These are phyloP conservation scores for Zymoseptoria tritici DNA, from an alignment of 2,329 filamentous ascomycete species.

Conservation along the genomic window DNA sequence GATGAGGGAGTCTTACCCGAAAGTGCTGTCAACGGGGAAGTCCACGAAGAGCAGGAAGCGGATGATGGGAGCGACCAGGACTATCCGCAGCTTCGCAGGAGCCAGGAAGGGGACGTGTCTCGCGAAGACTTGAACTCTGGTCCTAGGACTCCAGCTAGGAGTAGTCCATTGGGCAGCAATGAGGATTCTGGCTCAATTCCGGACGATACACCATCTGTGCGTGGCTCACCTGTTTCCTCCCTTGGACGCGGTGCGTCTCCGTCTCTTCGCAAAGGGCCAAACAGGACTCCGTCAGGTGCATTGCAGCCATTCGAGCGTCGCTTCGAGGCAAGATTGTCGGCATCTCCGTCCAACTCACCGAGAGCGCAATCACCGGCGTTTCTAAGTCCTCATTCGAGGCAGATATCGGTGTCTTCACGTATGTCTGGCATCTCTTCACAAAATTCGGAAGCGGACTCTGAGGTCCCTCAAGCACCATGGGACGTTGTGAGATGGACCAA, in stretches of 20 bases:
- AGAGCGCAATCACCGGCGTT: slow-evolving; percentile 73
- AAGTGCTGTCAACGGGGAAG: slow-evolving; percentile 2
- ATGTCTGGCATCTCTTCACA: slow-evolving; percentile 64
- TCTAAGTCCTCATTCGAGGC: slow-evolving; percentile 67
- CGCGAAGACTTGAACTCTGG: slow-evolving; percentile 13
- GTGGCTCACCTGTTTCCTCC: slow-evolving; percentile 53
- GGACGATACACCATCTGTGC: slow-evolving; percentile 77
- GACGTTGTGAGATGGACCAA: slow-evolving; percentile 96
- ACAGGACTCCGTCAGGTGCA: slow-evolving; percentile 65
- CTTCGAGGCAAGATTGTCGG: slow-evolving; percentile 80
- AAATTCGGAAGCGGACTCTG: slow-evolving; percentile 42
- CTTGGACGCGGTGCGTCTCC: slow-evolving; percentile 68
- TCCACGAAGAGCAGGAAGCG: slow-evolving; percentile 9
- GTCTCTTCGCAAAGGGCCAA: slow-evolving; percentile 51
- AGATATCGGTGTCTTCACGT: slow-evolving; percentile 35
- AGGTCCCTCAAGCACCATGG: slow-evolving; percentile 71
- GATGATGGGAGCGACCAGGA: slow-evolving; percentile 18
- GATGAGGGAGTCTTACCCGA: slow-evolving; percentile 11
- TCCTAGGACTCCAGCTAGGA: slow-evolving; percentile 16
- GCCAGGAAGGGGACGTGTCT: slow-evolving; percentile 4
- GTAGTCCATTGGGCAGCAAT: slow-evolving; percentile 51
- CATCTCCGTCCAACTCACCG: slow-evolving; percentile 52
- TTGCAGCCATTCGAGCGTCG: slow-evolving; percentile 90
- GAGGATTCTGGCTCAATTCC: slow-evolving; percentile 66
- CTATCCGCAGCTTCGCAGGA: slow-evolving; percentile 15